Base-by-base conservation (phyloP, 1,139 yeast species). In the Meyerozyma guilliermondii region DNA sequence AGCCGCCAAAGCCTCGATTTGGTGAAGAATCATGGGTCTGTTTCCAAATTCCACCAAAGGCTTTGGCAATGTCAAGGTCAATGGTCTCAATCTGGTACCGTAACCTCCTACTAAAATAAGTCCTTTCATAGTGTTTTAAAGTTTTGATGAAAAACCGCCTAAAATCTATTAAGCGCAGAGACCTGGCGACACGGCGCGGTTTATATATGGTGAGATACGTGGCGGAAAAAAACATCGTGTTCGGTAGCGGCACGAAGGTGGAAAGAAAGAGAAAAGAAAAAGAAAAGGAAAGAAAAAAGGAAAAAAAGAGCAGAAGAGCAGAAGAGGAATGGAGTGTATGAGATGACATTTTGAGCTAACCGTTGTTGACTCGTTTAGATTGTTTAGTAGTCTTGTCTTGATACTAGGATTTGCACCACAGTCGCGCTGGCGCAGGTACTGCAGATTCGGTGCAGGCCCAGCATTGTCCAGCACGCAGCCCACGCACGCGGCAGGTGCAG, bases 1-100 rank as follows among this genome's bases (percentile, higher is more conserved):
- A 52, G 84, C 83, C 50, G 98, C 97, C 55, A 94, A 78, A 43
- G 98, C 96, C 75, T 92, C 98, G 63, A 94, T 89, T 76, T 94
- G 99, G 69, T 94, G 98, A 60, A 88, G 76, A 59, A 86, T 86
- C 94, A 86, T 86, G 60, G 98, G 98, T 76, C 94, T 87, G 86
- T 92, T 92, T 66, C 89, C 98, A 61, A 92, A 92, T 73, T 94
- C 99, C 51, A 94, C 98, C 69, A 94, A 79, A 43, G 99, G 99
- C 76, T 94, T 94, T 68, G 99, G 99, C 54, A 87, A 80, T 46
- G 98, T 91, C 61, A 94, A 78, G 49, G 99, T 94, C 61, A 92
- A 79, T 51, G 99, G 99, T 81, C 99, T 91, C 76, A 92, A 86
- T 76, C 99, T 94, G 63, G 99, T 92, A 78, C 99, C 99, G 77